Evolutionary conservation across 345 rosid species (phyloP).

Genomic region (rapeseed (Brassica napus)): Da-Ae NC_063436.1:38343501-38344000

Average conservation of each 20-base stretch:
- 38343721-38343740: neutral
- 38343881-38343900: conserved; percentile 65
- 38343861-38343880: conserved; percentile 51
- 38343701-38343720: neutral
- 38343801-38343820: conserved; percentile 64
- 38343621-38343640: too few relatives aligned
- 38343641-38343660: neutral
- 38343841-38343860: conserved; percentile 54
- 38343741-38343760: conserved; percentile 60
- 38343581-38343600: too few relatives aligned
- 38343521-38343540: too few relatives aligned
- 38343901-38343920: conserved; percentile 63
- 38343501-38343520: too few relatives aligned
- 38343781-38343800: conserved; percentile 74
- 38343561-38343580: too few relatives aligned
- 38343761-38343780: conserved; percentile 79
- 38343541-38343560: too few relatives aligned
- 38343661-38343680: neutral
- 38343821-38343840: conserved; percentile 61
- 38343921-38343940: conserved; percentile 61
- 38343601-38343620: too few relatives aligned
- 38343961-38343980: neutral
- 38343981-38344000: neutral
- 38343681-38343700: neutral
- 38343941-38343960: too few relatives aligned